Conservation (phyloP, 805 yeast genomes). For the Zygosaccharomyces kombuchaensis region DNA sequence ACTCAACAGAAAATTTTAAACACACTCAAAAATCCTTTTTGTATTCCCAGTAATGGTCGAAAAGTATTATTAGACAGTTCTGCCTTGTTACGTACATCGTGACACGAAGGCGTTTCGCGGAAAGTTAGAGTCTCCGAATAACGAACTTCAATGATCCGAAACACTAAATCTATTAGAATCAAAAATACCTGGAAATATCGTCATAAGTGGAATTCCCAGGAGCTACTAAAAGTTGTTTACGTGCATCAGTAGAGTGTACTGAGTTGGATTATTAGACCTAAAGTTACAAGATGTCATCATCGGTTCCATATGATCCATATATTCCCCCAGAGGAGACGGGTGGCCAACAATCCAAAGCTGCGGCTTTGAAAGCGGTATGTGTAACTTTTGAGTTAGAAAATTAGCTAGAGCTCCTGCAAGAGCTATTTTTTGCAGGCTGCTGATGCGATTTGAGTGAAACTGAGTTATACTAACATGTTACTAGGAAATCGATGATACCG, state of each 20-base stretch:
- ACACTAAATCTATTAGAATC: background rate
- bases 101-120: slow-evolving; percentile 5
- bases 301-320: slow-evolving; percentile 83
- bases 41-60: too few species aligned
- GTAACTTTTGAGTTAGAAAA: background rate
- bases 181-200: background rate
- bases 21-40: too few species aligned
- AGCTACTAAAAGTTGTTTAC: background rate
- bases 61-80: too few species aligned
- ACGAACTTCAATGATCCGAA: slow-evolving; percentile 4
- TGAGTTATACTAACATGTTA: background rate
- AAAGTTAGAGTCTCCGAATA: background rate
- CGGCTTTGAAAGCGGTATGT: slow-evolving; percentile 78
- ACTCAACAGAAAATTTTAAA: too few species aligned
- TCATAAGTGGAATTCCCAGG: background rate
- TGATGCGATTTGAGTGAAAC: background rate
- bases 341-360: slow-evolving; percentile 49
- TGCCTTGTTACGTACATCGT: background rate
- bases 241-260: background rate
- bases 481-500: slow-evolving; percentile 88
- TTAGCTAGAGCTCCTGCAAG: background rate
- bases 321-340: slow-evolving; percentile 54
- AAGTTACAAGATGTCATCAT: slow-evolving; percentile 53
- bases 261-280: background rate
- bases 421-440: background rate